Conservation (phyloP, 2,329 filamentous ascomycete genomes). For the Pseudogymnoascus sp. region DNA sequence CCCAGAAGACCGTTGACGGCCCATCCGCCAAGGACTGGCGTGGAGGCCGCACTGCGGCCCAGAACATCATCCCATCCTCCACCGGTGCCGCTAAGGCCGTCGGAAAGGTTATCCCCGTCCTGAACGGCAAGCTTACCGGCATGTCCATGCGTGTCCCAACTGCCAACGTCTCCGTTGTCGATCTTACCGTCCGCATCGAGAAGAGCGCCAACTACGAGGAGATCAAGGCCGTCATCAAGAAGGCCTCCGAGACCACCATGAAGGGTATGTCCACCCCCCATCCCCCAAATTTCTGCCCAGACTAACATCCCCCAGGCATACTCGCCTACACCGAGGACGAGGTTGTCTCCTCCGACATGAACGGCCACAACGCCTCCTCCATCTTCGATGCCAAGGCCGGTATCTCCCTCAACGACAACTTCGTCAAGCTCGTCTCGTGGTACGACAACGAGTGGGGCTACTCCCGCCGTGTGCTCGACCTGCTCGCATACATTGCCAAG, state of each 20-base stretch:
- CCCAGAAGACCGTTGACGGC: conserved; percentile 98
- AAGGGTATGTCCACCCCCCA: conserved; percentile 57
- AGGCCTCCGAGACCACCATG: conserved; percentile 71
- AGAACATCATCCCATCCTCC: conserved; percentile 99
- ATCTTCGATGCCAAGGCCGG: conserved; percentile 99
- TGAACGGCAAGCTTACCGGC: conserved; percentile 99
- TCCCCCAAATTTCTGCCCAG: conserved; percentile 12
- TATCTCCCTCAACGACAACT: conserved; percentile 97
- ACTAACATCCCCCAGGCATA: conserved; percentile 50
- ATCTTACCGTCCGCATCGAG: conserved; percentile 89
- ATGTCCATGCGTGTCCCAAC: conserved; percentile 99
- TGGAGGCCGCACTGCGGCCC: conserved; percentile 95
- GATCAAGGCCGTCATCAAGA: conserved; percentile 91
- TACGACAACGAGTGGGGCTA: conserved; percentile 99
- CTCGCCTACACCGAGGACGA: conserved; percentile 96
- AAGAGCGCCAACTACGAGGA: conserved; percentile 81
- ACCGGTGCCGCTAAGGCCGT: conserved; percentile 99
- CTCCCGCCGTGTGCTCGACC: conserved; percentile 88
- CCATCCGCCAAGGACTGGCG: conserved; percentile 99
- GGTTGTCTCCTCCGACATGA: conserved; percentile 87
- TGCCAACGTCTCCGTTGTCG: conserved; percentile 97
- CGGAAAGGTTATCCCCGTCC: conserved; percentile 96
- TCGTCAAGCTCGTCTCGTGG: conserved; percentile 97
- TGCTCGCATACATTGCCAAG: conserved; percentile 71
- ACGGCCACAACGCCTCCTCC: conserved; percentile 87